Evolutionary conservation across 2,329 filamentous ascomycete species (phyloP).

Genomic region (Nemania bipapillata): DNA sequence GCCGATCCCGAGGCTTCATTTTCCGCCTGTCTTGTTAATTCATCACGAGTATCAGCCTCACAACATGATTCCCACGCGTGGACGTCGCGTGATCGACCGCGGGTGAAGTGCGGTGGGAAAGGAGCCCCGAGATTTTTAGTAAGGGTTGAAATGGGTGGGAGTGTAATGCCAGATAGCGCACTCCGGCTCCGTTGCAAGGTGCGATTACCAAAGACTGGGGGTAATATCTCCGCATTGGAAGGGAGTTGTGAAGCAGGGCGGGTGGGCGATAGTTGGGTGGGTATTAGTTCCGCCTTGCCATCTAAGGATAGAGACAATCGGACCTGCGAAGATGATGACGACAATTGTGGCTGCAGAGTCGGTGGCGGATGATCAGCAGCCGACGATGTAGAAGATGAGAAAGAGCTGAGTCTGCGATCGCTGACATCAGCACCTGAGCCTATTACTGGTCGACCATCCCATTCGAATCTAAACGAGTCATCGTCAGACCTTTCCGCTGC

Average conservation of each 20-base stretch:
- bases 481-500: conserved; percentile 55
- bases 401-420: conserved; percentile 56
- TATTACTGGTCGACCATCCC: conserved; percentile 18
- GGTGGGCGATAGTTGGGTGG: conserved; percentile 75
- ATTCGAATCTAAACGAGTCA: conserved; percentile 60
- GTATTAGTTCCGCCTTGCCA: conserved; percentile 87
- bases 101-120: conserved; percentile 66
- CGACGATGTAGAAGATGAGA: conserved; percentile 57
- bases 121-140: conserved; percentile 63
- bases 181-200: conserved; percentile 77
- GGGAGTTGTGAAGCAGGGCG: conserved; percentile 66
- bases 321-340: conserved; percentile 63
- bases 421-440: conserved; percentile 16
- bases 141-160: conserved; percentile 66
- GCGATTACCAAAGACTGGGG: conserved; percentile 60
- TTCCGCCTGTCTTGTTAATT: conserved; percentile 82
- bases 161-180: conserved; percentile 67
- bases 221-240: conserved; percentile 58
- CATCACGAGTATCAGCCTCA: conserved; percentile 80
- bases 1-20: conserved; percentile 83
- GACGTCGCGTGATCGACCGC: conserved; percentile 84
- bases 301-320: conserved; percentile 86
- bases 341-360: conserved; percentile 54
- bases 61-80: conserved; percentile 92
- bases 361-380: conserved; percentile 53